A percentile compares a stretch with the other conserved stretches of the same genome.
Conservation (phyloP, 441 rosid species). For the Brassica balearica region DNA sequence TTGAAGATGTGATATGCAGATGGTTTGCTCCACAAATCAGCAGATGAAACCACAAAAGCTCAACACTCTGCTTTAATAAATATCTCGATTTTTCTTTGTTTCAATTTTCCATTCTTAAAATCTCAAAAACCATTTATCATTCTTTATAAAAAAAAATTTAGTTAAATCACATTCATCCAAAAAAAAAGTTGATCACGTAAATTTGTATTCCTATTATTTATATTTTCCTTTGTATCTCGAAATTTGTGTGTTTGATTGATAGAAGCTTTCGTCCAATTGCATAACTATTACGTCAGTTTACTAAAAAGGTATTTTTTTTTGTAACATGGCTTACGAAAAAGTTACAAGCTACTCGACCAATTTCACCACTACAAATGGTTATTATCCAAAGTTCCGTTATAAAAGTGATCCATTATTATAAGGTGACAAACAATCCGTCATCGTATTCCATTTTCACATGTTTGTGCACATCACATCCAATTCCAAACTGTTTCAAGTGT, state of each 20-base stretch:
- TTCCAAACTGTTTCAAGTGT: not conserved
- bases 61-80: not conserved
- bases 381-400: not conserved
- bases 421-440: conserved; percentile 6
- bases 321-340: not conserved
- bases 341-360: not conserved
- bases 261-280: too few species aligned
- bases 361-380: not conserved
- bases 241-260: too few species aligned
- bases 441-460: conserved; percentile 9
- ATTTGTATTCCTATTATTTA: not conserved
- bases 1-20: not conserved
- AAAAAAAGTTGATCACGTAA: not conserved
- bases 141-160: not conserved
- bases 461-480: conserved; percentile 18
- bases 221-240: not conserved
- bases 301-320: not conserved
- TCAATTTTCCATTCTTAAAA: too few species aligned
- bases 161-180: not conserved
- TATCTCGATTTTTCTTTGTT: too few species aligned
- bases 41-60: not conserved
- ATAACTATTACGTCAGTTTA: not conserved
- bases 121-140: too few species aligned
- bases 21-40: not conserved
- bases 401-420: not conserved